These are phyloP conservation scores for Wickerhamiella lipophila DNA, from an alignment of 805 yeast genomes.

Conservation along the genomic window DNA sequence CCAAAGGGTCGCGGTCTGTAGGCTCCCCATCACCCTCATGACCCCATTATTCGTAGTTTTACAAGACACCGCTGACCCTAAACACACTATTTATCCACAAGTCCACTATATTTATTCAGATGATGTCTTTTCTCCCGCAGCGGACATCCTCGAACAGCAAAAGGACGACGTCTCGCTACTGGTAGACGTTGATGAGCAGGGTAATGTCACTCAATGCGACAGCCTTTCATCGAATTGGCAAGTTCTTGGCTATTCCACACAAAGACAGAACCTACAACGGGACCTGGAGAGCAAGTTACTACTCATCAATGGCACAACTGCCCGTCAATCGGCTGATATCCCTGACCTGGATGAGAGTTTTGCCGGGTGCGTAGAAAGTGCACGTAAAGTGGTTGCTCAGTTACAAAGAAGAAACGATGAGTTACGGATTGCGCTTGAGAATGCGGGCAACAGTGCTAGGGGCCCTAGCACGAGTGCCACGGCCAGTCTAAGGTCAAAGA, in stretches of 20 bases:
- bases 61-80: constrained; percentile 15
- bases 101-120: constrained; percentile 30
- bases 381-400: constrained; percentile 14
- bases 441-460: not conserved
- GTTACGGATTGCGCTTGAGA: constrained; percentile 13
- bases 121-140: constrained; percentile 28
- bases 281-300: constrained; percentile 16
- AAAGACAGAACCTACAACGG: constrained; percentile 17
- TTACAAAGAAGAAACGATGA: constrained; percentile 18
- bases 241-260: constrained; percentile 22
- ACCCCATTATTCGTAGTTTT: constrained; percentile 17
- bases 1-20: not conserved
- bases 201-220: constrained; percentile 24
- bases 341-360: constrained; percentile 16
- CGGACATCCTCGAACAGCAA: constrained; percentile 25
- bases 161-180: constrained; percentile 26
- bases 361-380: constrained; percentile 14
- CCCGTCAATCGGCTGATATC: constrained; percentile 19
- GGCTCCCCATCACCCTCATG: not conserved
- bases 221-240: constrained; percentile 32
- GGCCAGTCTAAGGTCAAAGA: not conserved
- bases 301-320: constrained; percentile 15
- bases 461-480: not conserved
- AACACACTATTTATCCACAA: constrained; percentile 27
- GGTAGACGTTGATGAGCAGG: constrained; percentile 29